Evolutionary conservation across 2,329 filamentous ascomycete genomes (phyloP), one percentile per base, ranked within the genome.

Genomic region (Capronia americana): DNA sequence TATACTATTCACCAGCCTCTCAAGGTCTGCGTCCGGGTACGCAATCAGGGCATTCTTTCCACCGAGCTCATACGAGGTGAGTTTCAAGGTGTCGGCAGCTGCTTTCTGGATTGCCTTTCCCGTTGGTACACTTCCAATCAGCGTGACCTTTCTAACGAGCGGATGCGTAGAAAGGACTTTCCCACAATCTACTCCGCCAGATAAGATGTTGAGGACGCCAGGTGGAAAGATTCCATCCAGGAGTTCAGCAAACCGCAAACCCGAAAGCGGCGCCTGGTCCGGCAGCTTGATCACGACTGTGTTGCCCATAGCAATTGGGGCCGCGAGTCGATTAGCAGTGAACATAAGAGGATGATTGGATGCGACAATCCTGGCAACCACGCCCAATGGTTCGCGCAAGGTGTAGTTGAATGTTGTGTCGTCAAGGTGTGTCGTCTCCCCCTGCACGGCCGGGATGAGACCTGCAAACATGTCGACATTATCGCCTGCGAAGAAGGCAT

Each of bases 311-410:
- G 85, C 85, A 8, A 88, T 72, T 10, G 86, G 86, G 8, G 90
- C 90, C 8, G 88, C 90, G 0, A 92, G 80, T 84, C 93, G 93
- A 90, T 90, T 93, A 55, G 86, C 77, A 85, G 85, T 85, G 91
- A 94, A 94, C 76, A 91, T 86, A 54, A 94, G 82, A 20, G 90
- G 90, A 82, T 92, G 92, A 84, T 92, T 92, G 88, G 89, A 92
- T 71, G 90, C 90, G 74, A 93, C 92, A 77, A 93, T 92, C 78
- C 93, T 90, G 76, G 87, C 91, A 79, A 90, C 92, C 69, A 91
- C 88, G 78, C 89, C 89, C 68, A 91, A 82, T 14, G 92, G 90
- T 85, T 94, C 91, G 72, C 87, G 85, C 75, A 84, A 83, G 72
- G 90, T 92, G 83, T 93, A 94, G 83, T 90, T 88, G 84, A 94